Evolutionary conservation across 2,329 filamentous ascomycete genomes (phyloP).

Genomic region (Aspergillus alliaceus): DNA sequence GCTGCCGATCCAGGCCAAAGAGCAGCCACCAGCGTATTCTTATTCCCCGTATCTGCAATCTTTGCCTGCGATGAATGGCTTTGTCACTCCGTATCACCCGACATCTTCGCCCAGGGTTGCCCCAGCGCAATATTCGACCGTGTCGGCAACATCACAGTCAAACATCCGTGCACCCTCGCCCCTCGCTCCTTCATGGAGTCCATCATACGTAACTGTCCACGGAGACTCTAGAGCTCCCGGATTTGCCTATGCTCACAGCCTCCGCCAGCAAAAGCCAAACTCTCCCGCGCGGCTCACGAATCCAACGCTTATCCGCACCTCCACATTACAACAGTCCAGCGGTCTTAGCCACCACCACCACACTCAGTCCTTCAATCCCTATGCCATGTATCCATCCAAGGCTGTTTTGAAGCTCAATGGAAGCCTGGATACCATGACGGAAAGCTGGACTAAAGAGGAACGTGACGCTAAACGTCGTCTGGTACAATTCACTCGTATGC

Average conservation of each 20-base stretch:
- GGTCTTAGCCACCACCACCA: conserved; percentile 50
- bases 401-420: conserved; percentile 82
- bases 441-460: conserved; percentile 81
- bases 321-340: conserved; percentile 61
- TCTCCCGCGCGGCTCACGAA: conserved; percentile 50
- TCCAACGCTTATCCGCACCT: conserved; percentile 66
- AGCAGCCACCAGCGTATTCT: conserved; percentile 53
- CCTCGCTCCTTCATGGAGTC: conserved; percentile 48
- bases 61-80: conserved; percentile 44
- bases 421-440: conserved; percentile 79
- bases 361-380: conserved; percentile 67
- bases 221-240: conserved; percentile 46
- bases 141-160: conserved; percentile 43
- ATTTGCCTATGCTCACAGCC: conserved; percentile 39
- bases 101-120: conserved; percentile 43
- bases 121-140: conserved; percentile 42
- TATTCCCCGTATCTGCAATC: conserved; percentile 54
- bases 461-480: conserved; percentile 76
- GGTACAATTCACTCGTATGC: conserved; percentile 82
- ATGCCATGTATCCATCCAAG: conserved; percentile 79
- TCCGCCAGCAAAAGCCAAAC: conserved; percentile 41
- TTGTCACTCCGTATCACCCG: conserved; percentile 38
- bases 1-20: conserved; percentile 50
- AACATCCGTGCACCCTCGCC: conserved; percentile 51
- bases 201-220: conserved; percentile 48